phyloP scores from a whole-genome alignment of 805 yeast species.

The Starmerella tilneyi region DNA sequence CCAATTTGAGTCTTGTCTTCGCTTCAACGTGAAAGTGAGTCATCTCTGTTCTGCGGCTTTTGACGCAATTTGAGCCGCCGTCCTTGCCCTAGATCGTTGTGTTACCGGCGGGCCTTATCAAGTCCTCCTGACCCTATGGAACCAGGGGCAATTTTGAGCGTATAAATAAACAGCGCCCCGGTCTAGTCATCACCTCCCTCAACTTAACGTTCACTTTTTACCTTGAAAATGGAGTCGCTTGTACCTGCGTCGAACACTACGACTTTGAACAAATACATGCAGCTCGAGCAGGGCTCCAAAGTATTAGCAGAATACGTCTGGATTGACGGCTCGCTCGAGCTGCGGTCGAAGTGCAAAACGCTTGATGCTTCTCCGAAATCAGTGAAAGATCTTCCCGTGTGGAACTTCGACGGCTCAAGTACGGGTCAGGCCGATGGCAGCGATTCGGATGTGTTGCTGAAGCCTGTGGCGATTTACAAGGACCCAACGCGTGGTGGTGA shows the following conservation, averaged over 20 bases:
- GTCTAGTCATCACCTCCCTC: neutral
- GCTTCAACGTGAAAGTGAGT: no score
- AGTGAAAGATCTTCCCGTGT: conserved; percentile 86
- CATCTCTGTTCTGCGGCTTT: neutral
- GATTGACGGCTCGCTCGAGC: conserved; percentile 85
- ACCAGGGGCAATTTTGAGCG: conserved; percentile 3
- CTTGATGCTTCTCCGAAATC: conserved; percentile 55
- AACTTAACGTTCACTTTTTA: no score
- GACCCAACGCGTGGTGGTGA: conserved; percentile 98
- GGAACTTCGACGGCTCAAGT: conserved; percentile 99
- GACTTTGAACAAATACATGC: conserved; percentile 71
- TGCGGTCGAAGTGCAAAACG: conserved; percentile 93
- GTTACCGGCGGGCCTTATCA: conserved; percentile 3
- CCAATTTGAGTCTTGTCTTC: no score
- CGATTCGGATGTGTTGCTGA: conserved; percentile 87
- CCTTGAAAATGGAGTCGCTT: conserved; percentile 20
- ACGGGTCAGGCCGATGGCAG: conserved; percentile 98
- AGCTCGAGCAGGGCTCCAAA: conserved; percentile 73
- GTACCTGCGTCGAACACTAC: conserved; percentile 44
- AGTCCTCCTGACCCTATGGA: conserved; percentile 7
- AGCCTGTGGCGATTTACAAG: conserved; percentile 90
- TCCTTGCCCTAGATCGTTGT: conserved; percentile 6
- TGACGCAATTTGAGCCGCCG: neutral
- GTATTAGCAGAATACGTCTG: conserved; percentile 95
- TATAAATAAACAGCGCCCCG: conserved; percentile 3